Conservation (phyloP, 1,284 basidiomycete genomes). For the Sanghuangporus weigelae region DNA sequence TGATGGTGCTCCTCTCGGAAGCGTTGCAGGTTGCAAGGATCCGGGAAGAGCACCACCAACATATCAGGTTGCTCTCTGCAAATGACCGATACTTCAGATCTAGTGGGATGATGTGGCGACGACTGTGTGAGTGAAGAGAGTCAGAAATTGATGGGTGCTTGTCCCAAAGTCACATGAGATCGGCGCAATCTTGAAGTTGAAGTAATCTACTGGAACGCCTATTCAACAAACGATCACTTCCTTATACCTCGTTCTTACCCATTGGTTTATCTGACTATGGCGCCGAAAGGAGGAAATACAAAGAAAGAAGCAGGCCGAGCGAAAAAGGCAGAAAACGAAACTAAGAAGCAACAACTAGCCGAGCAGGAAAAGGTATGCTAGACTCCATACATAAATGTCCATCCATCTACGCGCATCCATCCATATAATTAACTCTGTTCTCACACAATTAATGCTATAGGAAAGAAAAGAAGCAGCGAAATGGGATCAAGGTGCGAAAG, state of each 20-base stretch:
- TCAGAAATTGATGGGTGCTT: too few species aligned
- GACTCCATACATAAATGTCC: background rate
- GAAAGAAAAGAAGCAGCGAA: slow-evolving; percentile 72
- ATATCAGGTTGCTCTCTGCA: too few species aligned
- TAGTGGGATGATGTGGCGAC: too few species aligned
- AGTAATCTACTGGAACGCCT: background rate
- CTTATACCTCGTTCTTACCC: background rate
- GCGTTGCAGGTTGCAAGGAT: too few species aligned
- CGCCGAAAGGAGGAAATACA: slow-evolving; percentile 81
- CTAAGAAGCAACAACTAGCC: slow-evolving; percentile 62
- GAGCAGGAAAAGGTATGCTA: slow-evolving; percentile 51
- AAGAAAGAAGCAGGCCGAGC: slow-evolving; percentile 87
- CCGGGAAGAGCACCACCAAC: too few species aligned
- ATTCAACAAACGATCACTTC: background rate
- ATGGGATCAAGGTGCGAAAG: slow-evolving; percentile 71
- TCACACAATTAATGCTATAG: slow-evolving; percentile 31
- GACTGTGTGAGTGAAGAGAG: too few species aligned
- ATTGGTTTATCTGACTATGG: slow-evolving; percentile 40
- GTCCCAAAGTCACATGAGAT: too few species aligned
- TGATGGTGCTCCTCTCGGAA: too few species aligned
- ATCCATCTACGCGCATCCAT: slow-evolving; percentile 4
- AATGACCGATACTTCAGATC: too few species aligned
- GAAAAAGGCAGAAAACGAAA: slow-evolving; percentile 92
- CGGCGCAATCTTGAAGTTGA: background rate
- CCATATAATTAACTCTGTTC: background rate